phyloP scores from a whole-genome alignment of 345 rosid genomes.

The Triadica sebifera region DNA sequence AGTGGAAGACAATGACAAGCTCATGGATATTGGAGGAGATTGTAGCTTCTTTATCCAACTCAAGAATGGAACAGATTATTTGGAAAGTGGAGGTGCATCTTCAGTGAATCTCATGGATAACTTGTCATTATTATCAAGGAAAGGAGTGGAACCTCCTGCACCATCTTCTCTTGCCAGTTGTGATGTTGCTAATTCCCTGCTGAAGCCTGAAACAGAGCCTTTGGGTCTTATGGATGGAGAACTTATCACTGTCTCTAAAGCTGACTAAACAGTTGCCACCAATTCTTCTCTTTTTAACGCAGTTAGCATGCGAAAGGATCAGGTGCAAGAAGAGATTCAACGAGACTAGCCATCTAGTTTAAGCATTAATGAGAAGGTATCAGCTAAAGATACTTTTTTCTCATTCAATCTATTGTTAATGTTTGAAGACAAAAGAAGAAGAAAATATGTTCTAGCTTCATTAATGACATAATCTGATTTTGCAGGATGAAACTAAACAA shows the following conservation, averaged over 20 bases:
- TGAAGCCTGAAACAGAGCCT: conserved; percentile 16
- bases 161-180: conserved; percentile 6
- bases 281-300: conserved; percentile 8
- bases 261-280: conserved; percentile 19
- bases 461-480: background rate
- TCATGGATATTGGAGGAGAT: background rate
- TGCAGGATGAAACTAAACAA: conserved; percentile 16
- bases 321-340: conserved; percentile 12
- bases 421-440: background rate
- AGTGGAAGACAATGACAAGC: background rate
- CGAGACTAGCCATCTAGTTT: conserved; percentile 15
- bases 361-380: conserved; percentile 29
- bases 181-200: conserved; percentile 10
- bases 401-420: background rate
- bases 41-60: background rate
- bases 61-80: conserved; percentile 6
- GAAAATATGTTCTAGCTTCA: background rate
- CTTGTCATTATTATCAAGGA: conserved; percentile 28
- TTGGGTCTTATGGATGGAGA: conserved; percentile 15
- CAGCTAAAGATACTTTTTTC: background rate
- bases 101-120: conserved; percentile 27
- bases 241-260: conserved; percentile 9
- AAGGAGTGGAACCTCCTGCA: conserved; percentile 19
- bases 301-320: conserved; percentile 6
- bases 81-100: conserved; percentile 20